Base-by-base conservation (phyloP, 1,284 basidiomycete genomes). In the Ceratobasidium sp. region DNA sequence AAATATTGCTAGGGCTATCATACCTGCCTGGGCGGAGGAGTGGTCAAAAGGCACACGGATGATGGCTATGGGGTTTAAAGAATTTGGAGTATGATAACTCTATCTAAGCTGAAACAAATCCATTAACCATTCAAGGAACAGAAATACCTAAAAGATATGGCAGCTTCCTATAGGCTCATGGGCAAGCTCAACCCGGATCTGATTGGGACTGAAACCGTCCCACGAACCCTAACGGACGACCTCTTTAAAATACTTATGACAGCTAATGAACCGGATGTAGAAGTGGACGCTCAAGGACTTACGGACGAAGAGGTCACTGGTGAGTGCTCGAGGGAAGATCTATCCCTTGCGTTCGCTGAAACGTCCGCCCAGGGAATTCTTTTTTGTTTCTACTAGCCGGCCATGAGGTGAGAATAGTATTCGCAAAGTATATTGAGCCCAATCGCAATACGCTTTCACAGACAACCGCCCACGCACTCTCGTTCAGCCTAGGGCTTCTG, bases 381-480 rank as follows among this genome's bases (percentile, higher is more conserved):
- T 59, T 59, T 26, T 1, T 70, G 1, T 73, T 73, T 26, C 43
- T 73, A 0, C 58, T 73, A 21, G 72, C 72, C 18, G 72, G 72
- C 1, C 72, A 73, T 55, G 72, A 73, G 65, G 72, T 73, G 14
- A 6, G 36, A 14, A 6, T 39, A 14, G 14, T 5, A 6, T 39
- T 14, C 36, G 14, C 6, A 14, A 39, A 39, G 14, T 39, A 39
- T 39, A 39, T 39, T 14, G 6, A 6, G 14, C 14, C 36, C 6
- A 39, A 14, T 39, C 6, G 6, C 14, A 6, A 39, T 39, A 6
- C 28, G 21, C 9, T 18, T 18, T 4, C 4, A 16, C 36, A 73
- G 72, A 73, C 72, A n/a, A 73, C 72, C 12, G 72, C 72, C 12
- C 55, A 73, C 23, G 45, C 72, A 8, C 55, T 67, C 1, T 53